phyloP scores from a whole-genome alignment of 495 filamentous ascomycete genomes.

The Penicillium angulare region DNA sequence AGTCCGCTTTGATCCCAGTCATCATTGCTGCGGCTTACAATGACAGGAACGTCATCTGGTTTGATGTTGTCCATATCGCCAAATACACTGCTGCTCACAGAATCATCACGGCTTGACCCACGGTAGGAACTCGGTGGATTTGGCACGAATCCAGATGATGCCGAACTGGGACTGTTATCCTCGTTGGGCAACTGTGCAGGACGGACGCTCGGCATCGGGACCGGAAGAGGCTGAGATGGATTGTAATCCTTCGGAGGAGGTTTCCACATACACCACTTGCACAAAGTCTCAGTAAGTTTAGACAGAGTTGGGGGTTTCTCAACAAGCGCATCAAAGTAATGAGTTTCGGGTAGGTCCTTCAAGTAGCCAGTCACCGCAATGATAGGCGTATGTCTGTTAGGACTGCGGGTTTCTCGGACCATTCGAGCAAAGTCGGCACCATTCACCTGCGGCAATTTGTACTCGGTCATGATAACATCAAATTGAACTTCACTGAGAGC shows the following conservation, averaged over 20 bases:
- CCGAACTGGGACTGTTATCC: constrained; percentile 84
- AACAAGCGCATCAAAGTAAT: constrained; percentile 91
- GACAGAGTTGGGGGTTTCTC: constrained; percentile 92
- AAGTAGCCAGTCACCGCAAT: constrained; percentile 97
- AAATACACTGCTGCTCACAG: constrained; percentile 80
- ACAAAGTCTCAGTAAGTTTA: constrained; percentile 82
- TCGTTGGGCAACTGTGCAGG: constrained; percentile 47
- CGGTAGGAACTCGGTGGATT: constrained; percentile 71
- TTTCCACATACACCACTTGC: constrained; percentile 90
- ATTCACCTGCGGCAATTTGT: constrained; percentile 89
- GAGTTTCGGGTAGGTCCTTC: constrained; percentile 88
- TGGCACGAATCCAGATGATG: constrained; percentile 70
- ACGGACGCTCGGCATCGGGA: constrained; percentile 60
- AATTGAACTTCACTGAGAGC: constrained; percentile 90
- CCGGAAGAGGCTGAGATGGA: constrained; percentile 47
- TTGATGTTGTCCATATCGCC: constrained; percentile 78
- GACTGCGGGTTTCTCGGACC: constrained; percentile 92
- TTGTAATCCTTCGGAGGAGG: constrained; percentile 57
- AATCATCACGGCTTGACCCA: constrained; percentile 78
- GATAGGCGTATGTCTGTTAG: constrained; percentile 91
- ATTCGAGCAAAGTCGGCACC: constrained; percentile 94
- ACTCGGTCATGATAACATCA: constrained; percentile 98
- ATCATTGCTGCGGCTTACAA: constrained; percentile 71
- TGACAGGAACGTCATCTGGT: constrained; percentile 75
- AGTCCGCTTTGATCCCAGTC: constrained; percentile 61